Evolutionary conservation across 1,139 yeast species (phyloP).

Genomic region (Geotrichum reessii): DNA sequence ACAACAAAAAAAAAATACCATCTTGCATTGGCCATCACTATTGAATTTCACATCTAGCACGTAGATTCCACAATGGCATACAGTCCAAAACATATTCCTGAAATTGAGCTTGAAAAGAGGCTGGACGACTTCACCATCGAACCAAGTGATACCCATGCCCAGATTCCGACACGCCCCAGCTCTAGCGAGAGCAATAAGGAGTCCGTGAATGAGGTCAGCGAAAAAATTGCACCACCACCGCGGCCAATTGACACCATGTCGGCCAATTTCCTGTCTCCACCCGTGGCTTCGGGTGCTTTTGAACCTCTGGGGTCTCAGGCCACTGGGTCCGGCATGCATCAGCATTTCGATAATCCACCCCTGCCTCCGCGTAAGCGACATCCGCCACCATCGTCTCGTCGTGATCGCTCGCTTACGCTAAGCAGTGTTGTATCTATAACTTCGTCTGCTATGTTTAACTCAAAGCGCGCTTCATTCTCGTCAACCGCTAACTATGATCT

Average conservation of each 20-base stretch:
- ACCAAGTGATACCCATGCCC: conserved; percentile 1
- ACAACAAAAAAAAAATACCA: too few species aligned
- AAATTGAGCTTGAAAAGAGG: conserved; percentile 10
- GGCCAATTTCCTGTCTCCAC: conserved; percentile 3
- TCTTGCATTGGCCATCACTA: neutral
- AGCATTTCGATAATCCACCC: conserved; percentile 4
- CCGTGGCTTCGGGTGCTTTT: neutral
- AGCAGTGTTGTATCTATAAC: conserved; percentile 35
- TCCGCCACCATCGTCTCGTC: conserved; percentile 13
- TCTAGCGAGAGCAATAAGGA: neutral
- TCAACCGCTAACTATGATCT: conserved; percentile 41
- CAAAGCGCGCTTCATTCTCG: conserved; percentile 30
- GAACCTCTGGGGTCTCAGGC: conserved; percentile 1
- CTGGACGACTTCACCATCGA: conserved; percentile 5
- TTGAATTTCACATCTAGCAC: neutral
- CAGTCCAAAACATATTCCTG: conserved; percentile 5
- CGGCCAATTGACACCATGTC: neutral
- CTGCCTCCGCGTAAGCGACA: conserved; percentile 27
- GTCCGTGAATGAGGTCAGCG: neutral
- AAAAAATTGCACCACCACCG: neutral
- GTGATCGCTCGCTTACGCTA: conserved; percentile 36
- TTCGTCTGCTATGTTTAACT: conserved; percentile 32
- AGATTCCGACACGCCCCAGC: neutral
- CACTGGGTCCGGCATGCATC: neutral
- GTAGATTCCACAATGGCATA: neutral